phyloP scores from a whole-genome alignment of 169 alveolate genomes.

The Eimeria necatrix region DNA sequence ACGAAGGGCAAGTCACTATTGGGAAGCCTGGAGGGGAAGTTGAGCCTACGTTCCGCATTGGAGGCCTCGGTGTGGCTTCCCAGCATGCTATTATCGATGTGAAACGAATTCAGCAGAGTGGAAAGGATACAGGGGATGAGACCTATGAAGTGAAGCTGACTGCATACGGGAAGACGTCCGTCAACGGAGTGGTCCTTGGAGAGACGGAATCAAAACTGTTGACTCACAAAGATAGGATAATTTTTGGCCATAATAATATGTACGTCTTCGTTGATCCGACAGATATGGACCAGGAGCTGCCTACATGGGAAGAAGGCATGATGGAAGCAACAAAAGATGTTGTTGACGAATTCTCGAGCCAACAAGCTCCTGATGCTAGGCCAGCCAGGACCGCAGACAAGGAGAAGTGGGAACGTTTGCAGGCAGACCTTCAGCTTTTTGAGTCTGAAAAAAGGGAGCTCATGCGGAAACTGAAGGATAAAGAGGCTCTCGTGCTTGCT shows the following conservation, averaged over 20 bases:
- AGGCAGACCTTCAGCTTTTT: constrained; percentile 41
- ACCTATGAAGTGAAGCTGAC: constrained; percentile 55
- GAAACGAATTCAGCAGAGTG: neutral
- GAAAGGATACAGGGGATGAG: neutral
- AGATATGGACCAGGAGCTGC: constrained; percentile 72
- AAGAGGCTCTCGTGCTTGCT: constrained; percentile 69
- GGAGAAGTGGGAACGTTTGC: constrained; percentile 65
- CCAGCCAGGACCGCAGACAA: constrained; percentile 32
- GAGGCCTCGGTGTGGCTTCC: constrained; percentile 74
- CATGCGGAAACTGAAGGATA: constrained; percentile 54
- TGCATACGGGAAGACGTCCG: constrained; percentile 73
- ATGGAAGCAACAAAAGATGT: constrained; percentile 78
- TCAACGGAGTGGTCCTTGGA: constrained; percentile 69
- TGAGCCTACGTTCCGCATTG: constrained; percentile 72
- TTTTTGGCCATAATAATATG: constrained; percentile 78
- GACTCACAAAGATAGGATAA: constrained; percentile 72
- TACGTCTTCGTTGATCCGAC: constrained; percentile 78
- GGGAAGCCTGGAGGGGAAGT: constrained; percentile 87
- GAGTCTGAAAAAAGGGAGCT: constrained; percentile 78
- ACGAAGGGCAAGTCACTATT: constrained; percentile 86
- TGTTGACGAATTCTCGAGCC: constrained; percentile 48
- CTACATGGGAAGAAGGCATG: constrained; percentile 83
- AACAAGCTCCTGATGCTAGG: constrained; percentile 5
- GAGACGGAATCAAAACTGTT: neutral
- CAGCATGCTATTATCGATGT: constrained; percentile 56